Percentiles rank a stretch among this genome's conserved stretches.
Conservation (phyloP, 2,329 filamentous ascomycete species). For the Aureobasidium zeae region DNA sequence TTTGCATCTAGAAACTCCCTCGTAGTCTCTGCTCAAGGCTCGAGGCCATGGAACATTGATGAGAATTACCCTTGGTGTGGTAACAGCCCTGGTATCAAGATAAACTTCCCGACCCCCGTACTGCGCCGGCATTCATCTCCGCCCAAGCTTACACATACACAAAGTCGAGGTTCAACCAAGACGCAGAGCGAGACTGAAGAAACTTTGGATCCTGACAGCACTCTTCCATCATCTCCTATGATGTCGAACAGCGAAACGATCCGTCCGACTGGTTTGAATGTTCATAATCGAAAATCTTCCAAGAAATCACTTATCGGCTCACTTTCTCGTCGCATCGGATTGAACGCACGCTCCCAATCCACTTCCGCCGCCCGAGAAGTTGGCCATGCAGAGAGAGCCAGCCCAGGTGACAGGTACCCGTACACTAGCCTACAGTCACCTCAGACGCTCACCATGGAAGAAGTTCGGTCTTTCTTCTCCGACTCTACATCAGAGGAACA, state of each 20-base stretch:
- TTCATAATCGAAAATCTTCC: slow-evolving; percentile 25
- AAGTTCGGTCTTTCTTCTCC: slow-evolving; percentile 36
- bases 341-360: slow-evolving; percentile 18
- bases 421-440: slow-evolving; percentile 39
- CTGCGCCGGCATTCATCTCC: slow-evolving; percentile 25
- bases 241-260: slow-evolving; percentile 7
- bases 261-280: slow-evolving; percentile 22
- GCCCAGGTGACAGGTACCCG: slow-evolving; percentile 40
- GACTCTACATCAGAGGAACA: slow-evolving; percentile 30
- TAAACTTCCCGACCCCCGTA: slow-evolving; percentile 29
- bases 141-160: slow-evolving; percentile 22
- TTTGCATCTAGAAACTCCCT: slow-evolving; percentile 24
- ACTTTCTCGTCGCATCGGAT: slow-evolving; percentile 27
- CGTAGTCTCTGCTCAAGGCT: slow-evolving; percentile 28
- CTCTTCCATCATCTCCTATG: slow-evolving; percentile 14
- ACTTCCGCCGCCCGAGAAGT: slow-evolving; percentile 2
- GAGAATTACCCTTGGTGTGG: slow-evolving; percentile 40
- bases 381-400: slow-evolving; percentile 7
- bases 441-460: slow-evolving; percentile 30
- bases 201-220: slow-evolving; percentile 11
- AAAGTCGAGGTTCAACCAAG: background rate
- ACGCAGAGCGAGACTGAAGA: slow-evolving; percentile 6
- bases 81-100: slow-evolving; percentile 30
- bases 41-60: slow-evolving; percentile 40
- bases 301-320: slow-evolving; percentile 31